Evolutionary conservation across 352 stramenopile species (phyloP).

Genomic region (Globisporangium uncinulatum): DNA sequence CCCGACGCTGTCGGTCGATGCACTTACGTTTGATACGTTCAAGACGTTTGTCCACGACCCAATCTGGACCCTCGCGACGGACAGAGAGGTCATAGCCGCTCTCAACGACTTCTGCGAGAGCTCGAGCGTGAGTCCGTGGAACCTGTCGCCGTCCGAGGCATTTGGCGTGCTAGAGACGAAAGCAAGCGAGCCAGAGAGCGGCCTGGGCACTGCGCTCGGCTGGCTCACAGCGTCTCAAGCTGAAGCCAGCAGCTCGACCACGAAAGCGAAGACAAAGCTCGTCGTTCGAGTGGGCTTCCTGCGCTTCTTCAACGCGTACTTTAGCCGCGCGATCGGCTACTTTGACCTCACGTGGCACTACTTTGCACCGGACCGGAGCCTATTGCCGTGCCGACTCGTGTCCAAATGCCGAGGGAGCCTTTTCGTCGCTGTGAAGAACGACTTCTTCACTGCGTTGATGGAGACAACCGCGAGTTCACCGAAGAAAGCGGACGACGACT

Average conservation of each 20-base stretch:
- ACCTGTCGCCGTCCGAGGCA: slow-evolving; percentile 36
- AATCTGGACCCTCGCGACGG: slow-evolving; percentile 31
- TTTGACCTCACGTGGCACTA: slow-evolving; percentile 81
- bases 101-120: slow-evolving; percentile 55
- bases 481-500: slow-evolving; percentile 86
- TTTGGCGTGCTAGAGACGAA: slow-evolving; percentile 21
- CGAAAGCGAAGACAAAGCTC: slow-evolving; percentile 7
- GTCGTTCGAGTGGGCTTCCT: slow-evolving; percentile 58
- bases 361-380: slow-evolving; percentile 29
- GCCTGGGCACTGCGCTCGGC: neutral
- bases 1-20: neutral
- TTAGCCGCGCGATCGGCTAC: slow-evolving; percentile 58
- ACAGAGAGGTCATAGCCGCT: slow-evolving; percentile 33
- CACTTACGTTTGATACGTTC: slow-evolving; percentile 20
- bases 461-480: slow-evolving; percentile 69
- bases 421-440: slow-evolving; percentile 78
- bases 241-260: neutral
- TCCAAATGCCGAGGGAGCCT: slow-evolving; percentile 59
- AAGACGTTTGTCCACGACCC: slow-evolving; percentile 21
- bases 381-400: slow-evolving; percentile 38
- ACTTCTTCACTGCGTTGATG: slow-evolving; percentile 65
- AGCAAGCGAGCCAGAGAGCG: slow-evolving; percentile 6
- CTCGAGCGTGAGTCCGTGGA: slow-evolving; percentile 53
- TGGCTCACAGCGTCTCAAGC: neutral
- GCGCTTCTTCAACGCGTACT: slow-evolving; percentile 70